Evolutionary conservation across 768 basidiomycete species (phyloP), one percentile per base, ranked within the genome.

Genomic region (Agrocybe pediades): DNA sequence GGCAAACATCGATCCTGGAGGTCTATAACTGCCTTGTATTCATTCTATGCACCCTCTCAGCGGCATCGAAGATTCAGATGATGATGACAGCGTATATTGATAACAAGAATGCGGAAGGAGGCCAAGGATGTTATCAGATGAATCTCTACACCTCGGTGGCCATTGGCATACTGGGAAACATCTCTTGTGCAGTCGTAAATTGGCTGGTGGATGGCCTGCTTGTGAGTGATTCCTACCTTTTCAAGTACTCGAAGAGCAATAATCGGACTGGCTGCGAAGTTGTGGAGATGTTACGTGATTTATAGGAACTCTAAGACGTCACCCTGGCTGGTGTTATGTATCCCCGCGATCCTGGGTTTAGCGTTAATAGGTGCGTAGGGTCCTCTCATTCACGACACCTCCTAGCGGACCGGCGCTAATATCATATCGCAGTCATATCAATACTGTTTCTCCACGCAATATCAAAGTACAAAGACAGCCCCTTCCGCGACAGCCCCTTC

Each of bases 251-350:
- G n/a, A n/a, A n/a, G n/a, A n/a, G n/a, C n/a, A n/a, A n/a, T n/a
- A n/a, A n/a, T n/a, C n/a, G n/a, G n/a, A n/a, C n/a, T n/a, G n/a
- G n/a, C n/a, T n/a, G n/a, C n/a, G 13, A 36, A 62, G 62, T 33
- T 62, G 1, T 62, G 62, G 62, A 33, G 62, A 30, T 60, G 54
- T 41, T 48, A 39, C 17, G 56, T 62, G n/a, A 62, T 62, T 13
- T 62, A 60, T 49, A 45, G 40, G 19, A 55, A 43, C 17, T 60
- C 53, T 20, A 54, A 36, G 9, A 41, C 41, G 4, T 40, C 59
- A 9, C 26, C 51, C 8, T 36, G 46, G 20, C 13, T 54, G 8
- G 17, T 57, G 13, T 43, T 57, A 33, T 41, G 46, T 3, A 23
- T 54, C 15, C 59, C 59, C 1, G 39, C 24, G 3, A 9, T 39